A percentile compares a stretch with the other conserved stretches of the same genome.
Conservation (phyloP, 257 asterid species). For the Fraxinus cuspidata region DNA sequence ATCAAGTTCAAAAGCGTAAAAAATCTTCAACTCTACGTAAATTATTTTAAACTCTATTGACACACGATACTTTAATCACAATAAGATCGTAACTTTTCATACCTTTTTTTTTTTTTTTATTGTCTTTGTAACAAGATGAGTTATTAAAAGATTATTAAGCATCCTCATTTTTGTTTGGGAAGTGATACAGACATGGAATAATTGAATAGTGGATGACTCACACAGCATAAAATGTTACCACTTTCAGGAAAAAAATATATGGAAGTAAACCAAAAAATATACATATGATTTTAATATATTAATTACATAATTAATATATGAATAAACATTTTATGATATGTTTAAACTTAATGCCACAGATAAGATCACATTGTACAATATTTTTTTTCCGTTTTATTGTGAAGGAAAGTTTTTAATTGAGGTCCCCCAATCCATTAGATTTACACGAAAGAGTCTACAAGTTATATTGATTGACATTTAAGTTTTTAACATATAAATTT, state of each 20-base stretch:
- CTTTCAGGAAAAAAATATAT: not conserved
- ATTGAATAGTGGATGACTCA: not conserved
- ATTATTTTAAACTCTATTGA: no score
- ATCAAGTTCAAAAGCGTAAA: no score
- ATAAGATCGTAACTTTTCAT: not conserved
- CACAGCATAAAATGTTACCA: not conserved
- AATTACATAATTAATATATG: not conserved
- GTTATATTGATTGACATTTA: not conserved
- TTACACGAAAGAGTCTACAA: not conserved
- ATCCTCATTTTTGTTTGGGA: not conserved
- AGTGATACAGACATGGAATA: not conserved
- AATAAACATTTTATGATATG: not conserved
- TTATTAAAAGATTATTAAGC: not conserved
- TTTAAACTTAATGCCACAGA: no score
- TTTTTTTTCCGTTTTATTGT: not conserved
- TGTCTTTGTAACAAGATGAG: not conserved
- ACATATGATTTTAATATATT: not conserved
- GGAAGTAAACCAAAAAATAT: not conserved
- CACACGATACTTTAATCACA: not conserved
- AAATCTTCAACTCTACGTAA: no score
- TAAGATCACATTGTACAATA: not conserved
- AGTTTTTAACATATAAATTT: no score
- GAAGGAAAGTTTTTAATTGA: not conserved
- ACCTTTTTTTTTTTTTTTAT: no score
- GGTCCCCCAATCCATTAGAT: not conserved